Base-by-base conservation (phyloP, 306 rosid species). In the Trichosanthes truncata region DNA sequence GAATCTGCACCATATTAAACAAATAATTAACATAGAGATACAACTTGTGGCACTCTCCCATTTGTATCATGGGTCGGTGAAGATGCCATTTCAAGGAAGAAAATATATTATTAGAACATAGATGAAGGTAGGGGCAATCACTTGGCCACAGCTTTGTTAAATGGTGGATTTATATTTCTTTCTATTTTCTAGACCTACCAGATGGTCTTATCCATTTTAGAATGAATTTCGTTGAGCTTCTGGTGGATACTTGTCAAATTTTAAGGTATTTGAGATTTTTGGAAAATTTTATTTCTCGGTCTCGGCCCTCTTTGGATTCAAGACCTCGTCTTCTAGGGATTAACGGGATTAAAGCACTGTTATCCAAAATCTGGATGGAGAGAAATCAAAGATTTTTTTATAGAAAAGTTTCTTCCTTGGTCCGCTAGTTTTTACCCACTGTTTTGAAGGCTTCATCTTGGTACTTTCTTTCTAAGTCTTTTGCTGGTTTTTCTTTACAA, bases 211-310 rank as follows among this genome's bases (percentile, higher is more conserved):
- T 89, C 71, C 94, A 91, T 84, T 94, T 92, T 84, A 89, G 97
- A 87, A 83, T 78, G 89, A 91, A 94, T 81, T 89, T 92, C 59
- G 92, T 91, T 82, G 98, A 94, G 76, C 96, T 94, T 82, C 84
- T 94, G 85, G 98, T 94, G 84, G 98, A 94, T 85, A 89, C 88
- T 82, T 91, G 97, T 86, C 97, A 94, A 81, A 85, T 94, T 74
- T 85, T 94, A 85, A 87, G 93, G 82, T 89, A 97, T 80, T 60
- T 92, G 57, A 80, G 82, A 76, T 92, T 89, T 82, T 79, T 87
- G 65, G 95, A 92, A 84, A 92, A 92, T 97, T n/a, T n/a, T n/a
- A n/a, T n/a, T n/a, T n/a, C n/a, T n/a, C n/a, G n/a, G n/a, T 29
- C 33, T 29, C 1, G 33, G 33, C 33, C 33, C 33, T 29, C 33